Percentiles rank a stretch among this genome's conserved stretches.
These are phyloP conservation scores for Nigrospora sphaerica DNA, from an alignment of 2,329 filamentous ascomycete species.

Conservation along the genomic window DNA sequence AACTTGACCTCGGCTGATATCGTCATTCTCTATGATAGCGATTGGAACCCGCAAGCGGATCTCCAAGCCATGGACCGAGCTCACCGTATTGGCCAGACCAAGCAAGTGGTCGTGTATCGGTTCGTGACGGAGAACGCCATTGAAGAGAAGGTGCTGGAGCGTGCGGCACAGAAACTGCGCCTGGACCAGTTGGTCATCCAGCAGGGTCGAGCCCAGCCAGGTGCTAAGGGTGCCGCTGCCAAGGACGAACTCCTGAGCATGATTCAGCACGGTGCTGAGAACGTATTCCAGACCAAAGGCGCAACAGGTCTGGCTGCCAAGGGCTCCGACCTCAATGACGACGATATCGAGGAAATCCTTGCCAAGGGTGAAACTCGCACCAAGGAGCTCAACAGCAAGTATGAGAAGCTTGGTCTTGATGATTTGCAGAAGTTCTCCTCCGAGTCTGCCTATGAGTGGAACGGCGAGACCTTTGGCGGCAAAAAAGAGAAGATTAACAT, in stretches of 20 bases:
- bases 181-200: slow-evolving; percentile 97
- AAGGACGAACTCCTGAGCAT: slow-evolving; percentile 95
- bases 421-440: slow-evolving; percentile 97
- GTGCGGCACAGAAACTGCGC: slow-evolving; percentile 92
- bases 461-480: slow-evolving; percentile 89
- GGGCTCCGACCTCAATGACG: slow-evolving; percentile 63
- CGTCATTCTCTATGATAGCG: slow-evolving; percentile 92
- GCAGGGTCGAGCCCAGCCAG: slow-evolving; percentile 87
- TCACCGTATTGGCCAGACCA: slow-evolving; percentile 96
- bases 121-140: slow-evolving; percentile 98
- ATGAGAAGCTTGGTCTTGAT: slow-evolving; percentile 94
- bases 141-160: slow-evolving; percentile 94
- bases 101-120: slow-evolving; percentile 93
- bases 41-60: slow-evolving; percentile 99
- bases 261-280: slow-evolving; percentile 98
- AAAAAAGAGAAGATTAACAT: slow-evolving; percentile 88
- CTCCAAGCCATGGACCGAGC: slow-evolving; percentile 98
- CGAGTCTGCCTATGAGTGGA: slow-evolving; percentile 98
- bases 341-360: slow-evolving; percentile 86
- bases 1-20: slow-evolving; percentile 94
- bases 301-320: slow-evolving; percentile 55
- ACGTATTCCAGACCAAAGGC: slow-evolving; percentile 74
- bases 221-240: slow-evolving; percentile 82
- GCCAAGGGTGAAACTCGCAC: slow-evolving; percentile 83
- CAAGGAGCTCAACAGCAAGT: slow-evolving; percentile 83